phyloP scores from a whole-genome alignment of 1,139 yeast genomes.

The Taphrina wiesneri region DNA sequence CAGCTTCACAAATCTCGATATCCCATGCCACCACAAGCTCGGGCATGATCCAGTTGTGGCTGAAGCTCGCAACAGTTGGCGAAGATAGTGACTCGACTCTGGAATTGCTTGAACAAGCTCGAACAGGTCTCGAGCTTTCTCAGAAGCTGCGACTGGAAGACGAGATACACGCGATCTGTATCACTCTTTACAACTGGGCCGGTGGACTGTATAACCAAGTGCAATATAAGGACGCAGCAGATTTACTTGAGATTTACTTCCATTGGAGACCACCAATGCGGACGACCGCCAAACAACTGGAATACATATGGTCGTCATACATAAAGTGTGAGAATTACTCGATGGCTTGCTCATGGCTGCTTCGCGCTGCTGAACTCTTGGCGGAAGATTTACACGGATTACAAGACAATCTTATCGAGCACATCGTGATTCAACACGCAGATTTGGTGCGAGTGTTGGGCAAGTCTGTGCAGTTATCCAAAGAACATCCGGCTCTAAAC shows the following conservation, averaged over 20 bases:
- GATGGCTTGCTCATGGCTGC: conserved; percentile 12
- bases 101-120: background rate
- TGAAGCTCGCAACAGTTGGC: background rate
- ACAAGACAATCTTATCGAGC: background rate
- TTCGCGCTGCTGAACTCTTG: background rate
- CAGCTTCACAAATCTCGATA: background rate
- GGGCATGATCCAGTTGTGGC: background rate
- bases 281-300: conserved; percentile 4
- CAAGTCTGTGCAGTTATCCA: conserved; percentile 2
- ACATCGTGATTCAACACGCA: background rate
- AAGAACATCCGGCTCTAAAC: background rate
- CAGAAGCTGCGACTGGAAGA: background rate
- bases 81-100: background rate
- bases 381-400: background rate
- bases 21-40: background rate
- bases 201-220: conserved; percentile 6
- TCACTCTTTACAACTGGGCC: conserved; percentile 1
- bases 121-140: background rate
- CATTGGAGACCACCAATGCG: background rate
- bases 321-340: background rate
- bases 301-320: conserved; percentile 23
- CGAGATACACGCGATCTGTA: background rate
- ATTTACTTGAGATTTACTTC: background rate
- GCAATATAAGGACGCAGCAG: background rate
- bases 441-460: background rate